phyloP scores from a whole-genome alignment of 306 rosid species.

The Rosa chinensis region DNA sequence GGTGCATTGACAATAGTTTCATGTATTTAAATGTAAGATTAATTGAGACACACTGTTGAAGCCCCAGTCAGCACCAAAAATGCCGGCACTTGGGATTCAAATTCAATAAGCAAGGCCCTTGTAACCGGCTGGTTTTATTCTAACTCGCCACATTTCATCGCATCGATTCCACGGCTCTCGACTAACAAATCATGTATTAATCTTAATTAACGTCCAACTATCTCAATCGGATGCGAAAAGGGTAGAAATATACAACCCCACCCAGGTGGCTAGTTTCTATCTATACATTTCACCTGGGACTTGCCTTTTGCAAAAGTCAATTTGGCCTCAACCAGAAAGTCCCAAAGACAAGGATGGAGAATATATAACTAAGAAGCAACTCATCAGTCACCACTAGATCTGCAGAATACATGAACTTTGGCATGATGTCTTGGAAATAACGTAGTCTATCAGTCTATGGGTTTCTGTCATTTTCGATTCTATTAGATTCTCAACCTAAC shows the following conservation, averaged over 20 bases:
- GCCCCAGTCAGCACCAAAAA: too few species aligned
- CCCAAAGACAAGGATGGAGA: neutral
- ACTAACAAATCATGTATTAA: neutral
- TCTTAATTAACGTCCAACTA: neutral
- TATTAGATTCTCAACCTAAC: neutral
- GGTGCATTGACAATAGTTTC: neutral
- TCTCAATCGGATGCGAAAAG: neutral
- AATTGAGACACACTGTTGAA: neutral
- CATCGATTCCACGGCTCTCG: too few species aligned
- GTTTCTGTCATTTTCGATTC: neutral
- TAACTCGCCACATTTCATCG: too few species aligned
- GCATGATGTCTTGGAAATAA: neutral
- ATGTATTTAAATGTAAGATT: neutral
- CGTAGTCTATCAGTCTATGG: neutral
- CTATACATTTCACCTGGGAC: slow-evolving; percentile 13
- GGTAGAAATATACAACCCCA: neutral
- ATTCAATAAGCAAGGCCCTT: neutral
- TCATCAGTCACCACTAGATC: neutral
- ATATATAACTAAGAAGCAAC: neutral
- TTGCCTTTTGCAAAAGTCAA: slow-evolving; percentile 7
- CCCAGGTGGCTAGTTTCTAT: neutral
- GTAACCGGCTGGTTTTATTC: too few species aligned
- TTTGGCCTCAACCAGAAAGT: neutral
- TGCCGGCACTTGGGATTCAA: neutral
- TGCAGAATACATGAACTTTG: neutral